Base-by-base conservation (phyloP, 495 filamentous ascomycete genomes). In the Aspergillus coremiiformis region DNA sequence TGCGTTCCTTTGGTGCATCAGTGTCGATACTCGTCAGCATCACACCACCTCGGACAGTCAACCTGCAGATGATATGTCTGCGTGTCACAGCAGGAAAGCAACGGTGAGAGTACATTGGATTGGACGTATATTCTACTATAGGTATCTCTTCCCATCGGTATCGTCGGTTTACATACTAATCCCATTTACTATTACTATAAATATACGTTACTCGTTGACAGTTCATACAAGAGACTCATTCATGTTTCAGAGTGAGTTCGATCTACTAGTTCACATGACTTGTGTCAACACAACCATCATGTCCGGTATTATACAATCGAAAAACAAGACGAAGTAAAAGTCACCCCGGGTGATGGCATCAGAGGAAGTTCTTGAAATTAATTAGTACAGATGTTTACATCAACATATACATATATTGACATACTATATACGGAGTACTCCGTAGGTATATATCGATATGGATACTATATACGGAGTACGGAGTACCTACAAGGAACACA, bases 41-140 rank as follows among this genome's bases (percentile, higher is more conserved):
- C 35, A 47, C 30, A 41, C 42, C 54, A 46, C 42, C 39, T 49
- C 46, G 43, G 20, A 30, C 6, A 20, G 17, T 4, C 24, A 39
- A 24, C 15, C 42, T 51, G 42, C 53, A 32, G 30, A 39, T 51
- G 35, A 35, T 37, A 26, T 52, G 22, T 29, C 43, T 51, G 35
- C 24, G 43, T 53, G 41, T 53, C 51, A 49, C 54, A 41, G 20
- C 20, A 32, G 8, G 24, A 27, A 26, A 20, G 52, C 45, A 57
- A 53, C 55, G 49, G 44, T 44, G 27, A 45, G 11, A 19, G 35
- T 57, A 32, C 32, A n/a, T 15, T 15, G 5, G 2, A 35, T 35
- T 35, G 14, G 32, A 35, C 32, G 11, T 35, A 35, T 35, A 35
- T 35, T 14, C 32, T 35, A 35, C 32, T 15, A n/a, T 35, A 35